Evolutionary conservation across 805 yeast species (phyloP).

Genomic region (Diddensiella santjacobensis): DNA sequence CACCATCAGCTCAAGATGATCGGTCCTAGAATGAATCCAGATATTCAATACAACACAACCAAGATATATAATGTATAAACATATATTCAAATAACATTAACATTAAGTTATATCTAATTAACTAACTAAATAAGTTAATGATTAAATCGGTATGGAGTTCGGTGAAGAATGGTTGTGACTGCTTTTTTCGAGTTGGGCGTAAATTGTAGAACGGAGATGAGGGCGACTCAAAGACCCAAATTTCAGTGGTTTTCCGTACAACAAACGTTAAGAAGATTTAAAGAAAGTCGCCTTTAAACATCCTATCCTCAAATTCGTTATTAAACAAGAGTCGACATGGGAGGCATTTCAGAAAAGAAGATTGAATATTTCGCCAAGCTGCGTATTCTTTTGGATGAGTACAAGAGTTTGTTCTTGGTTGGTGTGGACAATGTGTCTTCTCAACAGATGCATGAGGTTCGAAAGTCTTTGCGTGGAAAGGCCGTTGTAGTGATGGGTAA

Average conservation of each 20-base stretch:
- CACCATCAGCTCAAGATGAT: too few relatives aligned
- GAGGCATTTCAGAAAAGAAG: constrained; percentile 99
- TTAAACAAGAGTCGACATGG: constrained; percentile 84
- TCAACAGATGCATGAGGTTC: constrained; percentile 99
- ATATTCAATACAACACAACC: too few relatives aligned
- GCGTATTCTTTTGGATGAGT: constrained; percentile 91
- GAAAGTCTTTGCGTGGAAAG: constrained; percentile 92
- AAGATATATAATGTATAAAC: too few relatives aligned
- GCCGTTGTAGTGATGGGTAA: constrained; percentile 99
- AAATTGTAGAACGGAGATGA: constrained; percentile 6
- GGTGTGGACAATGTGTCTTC: constrained; percentile 99
- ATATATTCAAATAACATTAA: too few relatives aligned
- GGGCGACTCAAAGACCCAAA: not conserved
- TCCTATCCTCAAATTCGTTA: constrained; percentile 31
- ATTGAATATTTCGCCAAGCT: constrained; percentile 91
- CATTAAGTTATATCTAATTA: too few relatives aligned
- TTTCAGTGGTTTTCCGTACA: not conserved
- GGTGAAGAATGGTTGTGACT: not conserved
- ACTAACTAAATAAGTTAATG: too few relatives aligned
- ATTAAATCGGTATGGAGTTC: too few relatives aligned
- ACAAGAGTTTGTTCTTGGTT: constrained; percentile 97
- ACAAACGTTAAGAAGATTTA: constrained; percentile 1
- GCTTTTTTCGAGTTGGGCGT: constrained; percentile 2
- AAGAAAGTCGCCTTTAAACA: constrained; percentile 32
- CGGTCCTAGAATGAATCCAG: too few relatives aligned